These are phyloP conservation scores for Senna tora DNA, from an alignment of 306 rosid species.

Conservation along the genomic window DNA sequence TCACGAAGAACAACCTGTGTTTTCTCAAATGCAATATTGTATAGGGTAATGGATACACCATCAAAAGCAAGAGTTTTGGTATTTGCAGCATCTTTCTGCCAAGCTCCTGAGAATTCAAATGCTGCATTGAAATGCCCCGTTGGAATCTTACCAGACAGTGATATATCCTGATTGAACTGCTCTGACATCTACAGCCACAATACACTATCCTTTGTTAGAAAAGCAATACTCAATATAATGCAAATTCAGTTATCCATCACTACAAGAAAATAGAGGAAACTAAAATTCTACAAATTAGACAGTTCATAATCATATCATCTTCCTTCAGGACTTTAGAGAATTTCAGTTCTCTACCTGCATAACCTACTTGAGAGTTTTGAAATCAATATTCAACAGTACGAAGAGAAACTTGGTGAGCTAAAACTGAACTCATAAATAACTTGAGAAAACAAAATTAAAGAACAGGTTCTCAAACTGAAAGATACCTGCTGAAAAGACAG, in stretches of 20 bases:
- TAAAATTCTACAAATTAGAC: neutral
- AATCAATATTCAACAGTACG: neutral
- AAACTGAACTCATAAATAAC: conserved; percentile 2
- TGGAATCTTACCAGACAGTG: conserved; percentile 81
- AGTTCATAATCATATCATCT: neutral
- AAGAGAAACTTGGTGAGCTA: neutral
- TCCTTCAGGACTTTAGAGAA: neutral
- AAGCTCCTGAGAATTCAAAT: conserved; percentile 67
- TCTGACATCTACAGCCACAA: conserved; percentile 72
- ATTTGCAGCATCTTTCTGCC: conserved; percentile 90
- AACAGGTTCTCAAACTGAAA: neutral
- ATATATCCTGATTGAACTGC: conserved; percentile 80
- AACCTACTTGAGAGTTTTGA: neutral
- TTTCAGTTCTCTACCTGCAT: conserved; percentile 5
- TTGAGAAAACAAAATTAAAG: neutral
- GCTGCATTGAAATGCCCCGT: conserved; percentile 82
- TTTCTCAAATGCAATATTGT: conserved; percentile 71
- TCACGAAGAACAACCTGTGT: conserved; percentile 64
- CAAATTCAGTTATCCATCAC: neutral
- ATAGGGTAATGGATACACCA: conserved; percentile 69
- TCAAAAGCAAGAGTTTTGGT: conserved; percentile 82
- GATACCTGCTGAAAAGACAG: conserved; percentile 83
- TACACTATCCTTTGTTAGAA: conserved; percentile 22
- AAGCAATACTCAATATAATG: neutral
- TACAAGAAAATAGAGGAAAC: neutral